Conservation (phyloP, 176 grass and related monocot genomes). For the Pontederia crassipes region DNA sequence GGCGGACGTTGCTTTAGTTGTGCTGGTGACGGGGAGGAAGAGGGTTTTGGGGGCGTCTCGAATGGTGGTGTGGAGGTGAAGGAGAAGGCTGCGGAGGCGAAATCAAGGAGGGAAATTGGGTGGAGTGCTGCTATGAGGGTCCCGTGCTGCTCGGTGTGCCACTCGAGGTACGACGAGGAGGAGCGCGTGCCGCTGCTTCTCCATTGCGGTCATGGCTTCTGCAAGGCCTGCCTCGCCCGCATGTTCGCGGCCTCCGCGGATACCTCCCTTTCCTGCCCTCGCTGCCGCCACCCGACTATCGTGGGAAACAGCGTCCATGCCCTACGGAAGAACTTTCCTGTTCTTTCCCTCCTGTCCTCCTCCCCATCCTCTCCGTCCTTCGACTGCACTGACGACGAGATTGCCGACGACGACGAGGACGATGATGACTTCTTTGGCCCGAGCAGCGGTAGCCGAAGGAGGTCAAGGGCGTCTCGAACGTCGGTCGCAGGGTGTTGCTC, state of each 20-base stretch:
- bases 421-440: constrained; percentile 52
- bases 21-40: no score
- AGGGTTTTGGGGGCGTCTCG: neutral
- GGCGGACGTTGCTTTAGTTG: no score
- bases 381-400: constrained; percentile 21
- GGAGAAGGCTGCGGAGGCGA: neutral
- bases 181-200: constrained; percentile 80
- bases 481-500: constrained; percentile 20
- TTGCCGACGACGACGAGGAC: constrained; percentile 25
- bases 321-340: constrained; percentile 87
- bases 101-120: neutral
- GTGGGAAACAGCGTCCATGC: constrained; percentile 87
- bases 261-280: constrained; percentile 62
- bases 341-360: constrained; percentile 68
- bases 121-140: constrained; percentile 37
- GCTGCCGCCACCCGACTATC: constrained; percentile 77
- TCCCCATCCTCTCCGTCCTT: constrained; percentile 68
- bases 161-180: constrained; percentile 79
- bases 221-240: constrained; percentile 74
- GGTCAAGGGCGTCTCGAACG: neutral
- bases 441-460: constrained; percentile 8
- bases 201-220: constrained; percentile 98
- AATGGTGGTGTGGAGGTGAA: neutral
- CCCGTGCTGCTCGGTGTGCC: constrained; percentile 91
- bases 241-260: constrained; percentile 57